phyloP scores from a whole-genome alignment of 2,329 filamentous ascomycete species.

The Colletotrichum tropicale region DNA sequence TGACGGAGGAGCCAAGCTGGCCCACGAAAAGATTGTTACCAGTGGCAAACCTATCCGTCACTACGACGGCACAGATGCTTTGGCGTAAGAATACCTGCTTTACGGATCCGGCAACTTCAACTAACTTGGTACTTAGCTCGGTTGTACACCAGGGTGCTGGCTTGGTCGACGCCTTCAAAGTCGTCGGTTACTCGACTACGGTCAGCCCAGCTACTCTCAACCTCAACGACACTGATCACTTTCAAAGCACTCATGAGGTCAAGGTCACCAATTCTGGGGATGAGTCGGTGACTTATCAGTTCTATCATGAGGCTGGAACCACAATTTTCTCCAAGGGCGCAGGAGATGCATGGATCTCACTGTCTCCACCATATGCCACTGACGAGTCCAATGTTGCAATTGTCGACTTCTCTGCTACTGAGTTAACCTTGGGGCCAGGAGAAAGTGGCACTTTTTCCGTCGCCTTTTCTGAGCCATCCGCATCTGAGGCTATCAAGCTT shows the following conservation, averaged over 20 bases:
- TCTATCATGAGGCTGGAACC: background rate
- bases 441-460: background rate
- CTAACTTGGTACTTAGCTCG: background rate
- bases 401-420: background rate
- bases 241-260: conserved; percentile 29
- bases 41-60: background rate
- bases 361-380: background rate
- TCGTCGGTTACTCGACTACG: conserved; percentile 41
- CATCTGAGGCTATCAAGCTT: background rate
- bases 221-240: conserved; percentile 49
- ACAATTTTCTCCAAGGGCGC: background rate
- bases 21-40: conserved; percentile 25
- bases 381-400: background rate
- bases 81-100: background rate
- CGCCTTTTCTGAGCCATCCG: background rate
- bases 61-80: conserved; percentile 21
- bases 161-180: conserved; percentile 44
- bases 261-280: conserved; percentile 39
- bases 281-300: conserved; percentile 35
- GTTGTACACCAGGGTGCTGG: conserved; percentile 37
- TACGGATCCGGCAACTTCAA: background rate
- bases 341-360: background rate
- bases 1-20: conserved; percentile 25
- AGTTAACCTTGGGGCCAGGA: background rate
- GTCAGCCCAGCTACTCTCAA: conserved; percentile 37